Conservation (phyloP, 352 stramenopile genomes). For the Globisporangium paroecandrum region DNA sequence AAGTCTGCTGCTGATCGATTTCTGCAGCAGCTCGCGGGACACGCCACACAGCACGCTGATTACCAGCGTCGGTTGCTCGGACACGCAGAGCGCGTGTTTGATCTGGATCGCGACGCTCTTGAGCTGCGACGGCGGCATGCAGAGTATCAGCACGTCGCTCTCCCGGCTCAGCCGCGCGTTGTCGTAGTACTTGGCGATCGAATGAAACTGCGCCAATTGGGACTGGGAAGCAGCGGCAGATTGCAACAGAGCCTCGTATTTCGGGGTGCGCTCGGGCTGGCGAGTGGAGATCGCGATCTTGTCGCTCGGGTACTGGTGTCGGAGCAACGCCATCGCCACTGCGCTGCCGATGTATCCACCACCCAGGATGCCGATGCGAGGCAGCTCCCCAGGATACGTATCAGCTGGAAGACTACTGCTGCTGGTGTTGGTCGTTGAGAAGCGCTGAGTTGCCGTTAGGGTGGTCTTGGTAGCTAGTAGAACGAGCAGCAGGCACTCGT, state of each 20-base stretch:
- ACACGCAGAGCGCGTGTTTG: conserved; percentile 41
- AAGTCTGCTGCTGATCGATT: conserved; percentile 36
- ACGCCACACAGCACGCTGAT: conserved; percentile 48
- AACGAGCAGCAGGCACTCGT: conserved; percentile 15
- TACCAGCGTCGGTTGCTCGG: conserved; percentile 29
- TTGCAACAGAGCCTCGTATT: conserved; percentile 30
- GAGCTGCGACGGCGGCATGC: conserved; percentile 63
- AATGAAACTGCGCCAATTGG: conserved; percentile 30
- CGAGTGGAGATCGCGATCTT: conserved; percentile 50
- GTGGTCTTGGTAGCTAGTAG: conserved; percentile 5
- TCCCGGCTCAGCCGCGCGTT: conserved; percentile 51
- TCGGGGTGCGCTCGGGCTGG: conserved; percentile 46
- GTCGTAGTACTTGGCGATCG: conserved; percentile 48
- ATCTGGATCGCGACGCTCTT: conserved; percentile 69
- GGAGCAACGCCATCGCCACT: conserved; percentile 46
- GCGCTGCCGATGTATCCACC: conserved; percentile 49
- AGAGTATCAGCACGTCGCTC: conserved; percentile 58
- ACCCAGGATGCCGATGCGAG: conserved; percentile 49
- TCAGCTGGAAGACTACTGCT: neutral
- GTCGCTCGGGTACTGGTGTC: conserved; percentile 31
- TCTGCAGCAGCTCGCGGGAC: conserved; percentile 37
- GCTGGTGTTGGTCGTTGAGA: neutral
- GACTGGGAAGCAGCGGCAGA: conserved; percentile 6
- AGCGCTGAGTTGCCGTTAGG: neutral
- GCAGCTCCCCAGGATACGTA: conserved; percentile 3